Base-by-base conservation (phyloP, 208 protist genomes). In the Acanthamoeba rhysodes region DNA sequence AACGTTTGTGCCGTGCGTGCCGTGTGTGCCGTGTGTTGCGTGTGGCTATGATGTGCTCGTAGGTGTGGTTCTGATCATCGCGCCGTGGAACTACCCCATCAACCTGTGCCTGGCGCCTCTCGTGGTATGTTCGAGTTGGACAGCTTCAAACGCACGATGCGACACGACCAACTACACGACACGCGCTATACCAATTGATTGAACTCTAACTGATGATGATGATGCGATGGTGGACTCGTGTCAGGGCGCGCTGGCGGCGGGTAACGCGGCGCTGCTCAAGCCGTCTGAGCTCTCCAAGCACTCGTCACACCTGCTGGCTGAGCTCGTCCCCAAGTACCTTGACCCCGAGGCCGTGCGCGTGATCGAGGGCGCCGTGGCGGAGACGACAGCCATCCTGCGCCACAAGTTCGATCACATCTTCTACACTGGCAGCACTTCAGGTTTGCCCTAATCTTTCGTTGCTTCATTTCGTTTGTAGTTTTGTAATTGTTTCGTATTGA, bases 391-490 rank as follows among this genome's bases (percentile, higher is more conserved):
- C 27, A 96, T 99, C 27, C 95, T 99, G 5, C 70, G 97, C 45
- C 72, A 98, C 74, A 95, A 95, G n/a, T 99, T 97, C 78, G 98
- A 99, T 88, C 97, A 99, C 90, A 99, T 99, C 76, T 98, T 99
- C 85, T 99, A 99, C 95, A 99, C 98, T 5, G 98, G 98, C 2
- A 97, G 88, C 87, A 91, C 94, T 45, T 34, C 72, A 3, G 55
- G 66, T 82, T 18, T 1, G 12, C 37, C 34, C 29, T 9, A 4
- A 22, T 68, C n/a, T 10, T 80, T 5, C n/a, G 12, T n/a, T 80
- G 18, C 24, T 37, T 41, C 48, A 29, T 80, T 16, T 80, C 27
- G 59, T 68, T 68, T 20, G 37, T 68, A 2, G 59, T 68, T 68
- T 20, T 68, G 10, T n/a, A 59, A 59, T 68, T 1, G 27, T 68